A percentile compares a stretch with the other conserved stretches of the same genome.
These are phyloP conservation scores for Candida boidinii DNA, from an alignment of 805 yeast species.

Conservation along the genomic window DNA sequence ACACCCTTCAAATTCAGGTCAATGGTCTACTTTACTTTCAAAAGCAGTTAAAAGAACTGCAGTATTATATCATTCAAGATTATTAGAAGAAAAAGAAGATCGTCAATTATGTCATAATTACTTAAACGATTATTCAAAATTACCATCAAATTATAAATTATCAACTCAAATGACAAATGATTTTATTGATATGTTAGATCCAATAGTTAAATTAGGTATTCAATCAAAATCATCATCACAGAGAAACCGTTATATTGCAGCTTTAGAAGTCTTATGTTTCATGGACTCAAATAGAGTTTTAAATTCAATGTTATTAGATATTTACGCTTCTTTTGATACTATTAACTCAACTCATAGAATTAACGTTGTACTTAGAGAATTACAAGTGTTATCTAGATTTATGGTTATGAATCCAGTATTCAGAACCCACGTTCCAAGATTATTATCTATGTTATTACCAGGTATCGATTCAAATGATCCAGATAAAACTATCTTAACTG, in stretches of 20 bases:
- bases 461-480: constrained; percentile 89
- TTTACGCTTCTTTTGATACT: constrained; percentile 64
- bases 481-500: constrained; percentile 56
- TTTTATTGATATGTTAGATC: constrained; percentile 34
- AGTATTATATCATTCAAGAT: constrained; percentile 51
- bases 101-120: constrained; percentile 12
- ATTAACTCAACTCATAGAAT: constrained; percentile 76
- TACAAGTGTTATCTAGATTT: constrained; percentile 57
- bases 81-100: constrained; percentile 37
- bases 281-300: constrained; percentile 47
- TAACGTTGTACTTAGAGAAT: constrained; percentile 57
- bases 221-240: constrained; percentile 60
- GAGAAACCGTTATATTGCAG: constrained; percentile 47
- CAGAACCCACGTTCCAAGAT: constrained; percentile 71
- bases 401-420: constrained; percentile 56
- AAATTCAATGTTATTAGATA: constrained; percentile 52
- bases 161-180: constrained; percentile 12
- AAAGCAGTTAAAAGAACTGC: constrained; percentile 55
- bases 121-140: constrained; percentile 14
- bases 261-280: constrained; percentile 57
- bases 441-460: constrained; percentile 60
- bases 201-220: constrained; percentile 58
- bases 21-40: constrained; percentile 73
- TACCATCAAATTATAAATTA: constrained; percentile 17
- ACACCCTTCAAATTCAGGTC: constrained; percentile 90